Base-by-base conservation (phyloP, 352 stramenopile genomes). In the Halophytophthora polymorphica region DNA sequence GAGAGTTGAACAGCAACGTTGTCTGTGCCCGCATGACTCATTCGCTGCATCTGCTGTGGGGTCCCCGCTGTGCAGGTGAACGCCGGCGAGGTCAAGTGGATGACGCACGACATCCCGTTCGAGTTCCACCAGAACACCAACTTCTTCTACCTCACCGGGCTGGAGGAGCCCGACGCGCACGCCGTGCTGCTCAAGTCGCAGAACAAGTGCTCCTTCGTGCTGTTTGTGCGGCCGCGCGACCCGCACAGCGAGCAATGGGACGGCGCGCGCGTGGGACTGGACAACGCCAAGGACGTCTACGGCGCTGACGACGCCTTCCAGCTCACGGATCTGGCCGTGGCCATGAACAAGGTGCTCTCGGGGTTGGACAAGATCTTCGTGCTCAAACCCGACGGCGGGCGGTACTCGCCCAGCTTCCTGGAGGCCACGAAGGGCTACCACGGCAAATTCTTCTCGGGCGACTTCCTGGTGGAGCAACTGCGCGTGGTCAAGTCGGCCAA, bases 41-140 rank as follows among this genome's bases (percentile, higher is more conserved):
- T n/a, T n/a, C n/a, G n/a, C n/a, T n/a, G n/a, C n/a, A n/a, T n/a
- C n/a, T n/a, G n/a, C n/a, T n/a, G n/a, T n/a, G n/a, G n/a, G n/a
- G n/a, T n/a, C n/a, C n/a, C n/a, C n/a, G n/a, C n/a, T n/a, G n/a
- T n/a, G 15, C 28, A 83, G 73, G 34, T 86, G 6, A 84, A 86
- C 21, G 83, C 80, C 2, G 73, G 78, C 2, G 70, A 82, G 43
- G 83, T 79, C 53, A 88, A 91, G 68, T 93, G 77, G 63, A 88
- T 89, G 78, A 88, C 83, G n/a, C 73, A 93, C 66, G 83, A 93
- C 45, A 93, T 93, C 29, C 83, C 83, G 50, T 93, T 83, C 64
- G 83, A 93, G 35, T 93, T 93, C 50, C 80, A 86, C 49, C 83
- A 93, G 61, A 88, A 88, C 69, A 78, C 69, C 48, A 88, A 91